Evolutionary conservation across 345 rosid genomes (phyloP).

Genomic region (Rhodamnia argentea): DNA sequence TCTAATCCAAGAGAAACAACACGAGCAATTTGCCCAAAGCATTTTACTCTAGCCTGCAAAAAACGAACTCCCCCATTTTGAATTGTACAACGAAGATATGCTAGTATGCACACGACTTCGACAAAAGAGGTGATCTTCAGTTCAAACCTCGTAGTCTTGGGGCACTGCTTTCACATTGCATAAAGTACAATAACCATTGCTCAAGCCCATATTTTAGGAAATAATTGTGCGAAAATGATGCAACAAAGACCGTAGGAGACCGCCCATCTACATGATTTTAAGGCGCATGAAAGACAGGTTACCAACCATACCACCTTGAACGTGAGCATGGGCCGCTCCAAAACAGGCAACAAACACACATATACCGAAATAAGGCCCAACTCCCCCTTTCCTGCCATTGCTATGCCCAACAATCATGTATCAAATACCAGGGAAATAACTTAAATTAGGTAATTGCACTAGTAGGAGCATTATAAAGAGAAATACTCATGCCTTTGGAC

Average conservation of each 20-base stretch:
- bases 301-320: constrained; percentile 86
- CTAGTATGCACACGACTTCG: neutral
- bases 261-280: constrained; percentile 59
- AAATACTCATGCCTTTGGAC: neutral
- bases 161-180: constrained; percentile 71
- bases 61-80: neutral
- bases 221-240: constrained; percentile 12
- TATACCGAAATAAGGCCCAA: constrained; percentile 44
- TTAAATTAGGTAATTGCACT: neutral
- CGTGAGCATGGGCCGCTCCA: constrained; percentile 67
- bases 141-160: constrained; percentile 65
- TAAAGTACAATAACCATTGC: constrained; percentile 71
- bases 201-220: constrained; percentile 25
- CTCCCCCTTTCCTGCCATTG: constrained; percentile 57
- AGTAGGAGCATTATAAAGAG: neutral
- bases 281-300: constrained; percentile 81
- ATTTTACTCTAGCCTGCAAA: constrained; percentile 79
- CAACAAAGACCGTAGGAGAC: too few species aligned
- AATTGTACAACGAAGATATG: neutral
- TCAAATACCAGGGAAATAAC: neutral
- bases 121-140: too few species aligned
- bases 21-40: constrained; percentile 84
- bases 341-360: constrained; percentile 47
- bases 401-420: constrained; percentile 46
- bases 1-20: constrained; percentile 42